Evolutionary conservation across 176 grass and related monocot species (phyloP), one percentile per base, ranked within the genome.

Genomic region (Thinopyrum elongatum): DNA sequence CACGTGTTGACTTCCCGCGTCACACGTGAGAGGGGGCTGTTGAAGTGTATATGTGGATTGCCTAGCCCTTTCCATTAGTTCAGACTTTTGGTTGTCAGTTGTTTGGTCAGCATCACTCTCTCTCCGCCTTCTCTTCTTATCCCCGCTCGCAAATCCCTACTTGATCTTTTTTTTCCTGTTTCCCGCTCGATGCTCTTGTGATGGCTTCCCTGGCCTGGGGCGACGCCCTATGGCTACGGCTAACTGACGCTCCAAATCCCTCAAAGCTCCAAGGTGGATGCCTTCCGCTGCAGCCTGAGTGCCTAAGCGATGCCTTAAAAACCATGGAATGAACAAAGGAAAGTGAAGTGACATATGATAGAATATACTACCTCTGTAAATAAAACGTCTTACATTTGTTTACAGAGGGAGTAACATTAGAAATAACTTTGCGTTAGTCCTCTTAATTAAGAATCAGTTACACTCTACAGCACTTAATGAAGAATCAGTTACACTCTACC

Each of bases 321-420:
- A 76, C 27, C 46, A 53, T 76, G 46, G 42, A 75, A 75, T 15
- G 71, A 83, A 30, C 55, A 53, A 65, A 84, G 3, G 61, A 47
- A 13, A 46, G 62, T 70, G 78, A 77, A 82, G 64, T 77, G 69
- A 86, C 29, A 87, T 81, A 23, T 70, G 42, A 81, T 86, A 70
- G 38, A 71, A 4, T 82, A 30, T 63, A 28, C 31, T 53, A 51
- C 46, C 46, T 49, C 46, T 49, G 46, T 49, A 51, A 16, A 51
- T 51, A 51, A 7, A 51, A 51, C 47, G 1, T 17, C 47, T 51
- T 51, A 53, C 49, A 53, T 53, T 53, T 53, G 16, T 19, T 53
- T 53, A 53, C 49, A 19, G 5, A 53, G 49, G 49, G 49, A 53
- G 16, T 53, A 15, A 70, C 10, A 61, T 76, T 7, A 81, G 22